phyloP scores from a whole-genome alignment of 257 asterid genomes.

The Jaltomata sinuosa region DNA sequence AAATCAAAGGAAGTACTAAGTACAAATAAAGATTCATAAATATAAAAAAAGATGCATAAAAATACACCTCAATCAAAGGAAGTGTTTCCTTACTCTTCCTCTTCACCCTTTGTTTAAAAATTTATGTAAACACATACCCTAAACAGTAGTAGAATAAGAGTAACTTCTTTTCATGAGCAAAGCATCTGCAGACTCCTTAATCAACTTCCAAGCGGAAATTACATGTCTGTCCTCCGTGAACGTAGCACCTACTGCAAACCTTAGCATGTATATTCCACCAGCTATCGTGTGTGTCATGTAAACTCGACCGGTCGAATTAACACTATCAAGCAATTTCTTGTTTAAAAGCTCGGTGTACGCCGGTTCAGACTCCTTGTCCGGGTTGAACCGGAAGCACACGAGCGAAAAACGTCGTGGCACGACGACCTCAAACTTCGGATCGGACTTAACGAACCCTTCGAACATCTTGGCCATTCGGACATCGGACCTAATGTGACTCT shows the following conservation, averaged over 20 bases:
- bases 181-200: conserved; percentile 5
- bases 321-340: conserved; percentile 14
- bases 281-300: conserved; percentile 24
- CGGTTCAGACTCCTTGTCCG: not conserved
- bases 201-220: conserved; percentile 21
- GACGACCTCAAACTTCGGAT: conserved; percentile 3
- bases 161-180: not conserved
- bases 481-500: conserved; percentile 19
- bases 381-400: conserved; percentile 11
- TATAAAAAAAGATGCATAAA: no score
- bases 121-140: no score
- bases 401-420: conserved; percentile 13
- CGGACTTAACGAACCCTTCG: conserved; percentile 8
- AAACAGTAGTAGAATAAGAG: no score
- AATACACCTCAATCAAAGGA: not conserved
- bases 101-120: no score
- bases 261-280: conserved; percentile 16
- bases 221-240: conserved; percentile 27
- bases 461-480: conserved; percentile 18
- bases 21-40: no score
- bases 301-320: conserved; percentile 24
- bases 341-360: conserved; percentile 3
- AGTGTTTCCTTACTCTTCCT: not conserved
- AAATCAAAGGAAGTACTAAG: no score
- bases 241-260: conserved; percentile 32